These are phyloP conservation scores for Psilocybe tampanensis DNA, from an alignment of 768 basidiomycete species.

Conservation along the genomic window DNA sequence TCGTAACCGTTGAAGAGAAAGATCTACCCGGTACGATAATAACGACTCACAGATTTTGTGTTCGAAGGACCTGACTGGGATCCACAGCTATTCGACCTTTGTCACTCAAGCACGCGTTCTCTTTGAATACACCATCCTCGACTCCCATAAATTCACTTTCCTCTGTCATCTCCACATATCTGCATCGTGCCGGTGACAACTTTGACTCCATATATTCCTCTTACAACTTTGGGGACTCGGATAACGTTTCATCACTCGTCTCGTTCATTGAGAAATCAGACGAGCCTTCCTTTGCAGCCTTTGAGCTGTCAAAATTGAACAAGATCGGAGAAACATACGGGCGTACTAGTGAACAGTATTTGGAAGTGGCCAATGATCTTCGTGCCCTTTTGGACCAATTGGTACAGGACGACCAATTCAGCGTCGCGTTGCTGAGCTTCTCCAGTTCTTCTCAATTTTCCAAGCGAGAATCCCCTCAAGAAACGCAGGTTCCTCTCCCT, in stretches of 20 bases:
- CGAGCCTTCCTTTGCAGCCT: slow-evolving; percentile 58
- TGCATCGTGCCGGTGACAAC: slow-evolving; percentile 56
- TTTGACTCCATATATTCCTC: slow-evolving; percentile 57
- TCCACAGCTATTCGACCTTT: slow-evolving; percentile 58
- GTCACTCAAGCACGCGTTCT: slow-evolving; percentile 52
- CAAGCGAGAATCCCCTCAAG: slow-evolving; percentile 44
- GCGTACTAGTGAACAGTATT: slow-evolving; percentile 56
- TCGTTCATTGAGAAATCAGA: slow-evolving; percentile 57
- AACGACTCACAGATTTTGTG: not conserved
- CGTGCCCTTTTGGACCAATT: slow-evolving; percentile 50
- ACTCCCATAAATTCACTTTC: slow-evolving; percentile 42
- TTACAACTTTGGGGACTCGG: slow-evolving; percentile 28
- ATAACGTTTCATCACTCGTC: slow-evolving; percentile 39
- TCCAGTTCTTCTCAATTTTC: slow-evolving; percentile 21
- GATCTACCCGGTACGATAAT: slow-evolving; percentile 52
- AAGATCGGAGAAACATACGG: slow-evolving; percentile 52
- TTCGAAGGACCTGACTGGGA: not conserved
- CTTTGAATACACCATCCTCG: slow-evolving; percentile 30
- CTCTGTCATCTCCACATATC: slow-evolving; percentile 58
- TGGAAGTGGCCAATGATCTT: slow-evolving; percentile 43
- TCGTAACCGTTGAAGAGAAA: slow-evolving; percentile 58
- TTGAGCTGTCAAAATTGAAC: slow-evolving; percentile 56
- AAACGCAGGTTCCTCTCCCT: slow-evolving; percentile 51
- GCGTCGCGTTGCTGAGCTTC: slow-evolving; percentile 58
- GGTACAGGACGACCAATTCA: slow-evolving; percentile 37